These are phyloP conservation scores for Juglanconis juglandina DNA, from an alignment of 2,329 filamentous ascomycete genomes.

Conservation along the genomic window DNA sequence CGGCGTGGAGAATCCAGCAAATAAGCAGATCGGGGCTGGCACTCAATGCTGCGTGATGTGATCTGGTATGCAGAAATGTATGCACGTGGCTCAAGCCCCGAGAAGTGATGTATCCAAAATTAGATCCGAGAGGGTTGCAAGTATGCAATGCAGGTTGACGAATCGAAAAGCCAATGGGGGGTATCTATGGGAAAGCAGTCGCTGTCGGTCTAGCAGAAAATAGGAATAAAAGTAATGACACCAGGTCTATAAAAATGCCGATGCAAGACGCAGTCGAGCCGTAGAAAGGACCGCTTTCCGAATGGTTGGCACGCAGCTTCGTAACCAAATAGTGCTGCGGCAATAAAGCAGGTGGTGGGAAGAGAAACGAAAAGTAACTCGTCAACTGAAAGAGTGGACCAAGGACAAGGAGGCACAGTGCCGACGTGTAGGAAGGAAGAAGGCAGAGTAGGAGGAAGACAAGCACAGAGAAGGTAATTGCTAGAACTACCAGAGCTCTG, in stretches of 20 bases:
- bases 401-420: constrained; percentile 17
- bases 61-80: constrained; percentile 23
- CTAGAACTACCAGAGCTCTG: constrained; percentile 50
- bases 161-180: constrained; percentile 7
- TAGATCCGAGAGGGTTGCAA: not conserved
- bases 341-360: not conserved
- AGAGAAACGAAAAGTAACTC: not conserved
- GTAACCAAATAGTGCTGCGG: not conserved
- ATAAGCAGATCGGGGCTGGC: not conserved
- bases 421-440: constrained; percentile 14
- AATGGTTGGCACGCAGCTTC: constrained; percentile 4
- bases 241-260: constrained; percentile 17
- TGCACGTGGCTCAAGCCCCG: constrained; percentile 21
- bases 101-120: constrained; percentile 2
- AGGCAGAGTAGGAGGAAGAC: constrained; percentile 12
- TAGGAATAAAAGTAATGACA: constrained; percentile 11
- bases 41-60: constrained; percentile 21
- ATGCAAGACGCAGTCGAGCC: constrained; percentile 3
- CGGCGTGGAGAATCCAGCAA: constrained; percentile 1
- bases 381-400: constrained; percentile 13
- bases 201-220: constrained; percentile 6
- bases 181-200: constrained; percentile 11
- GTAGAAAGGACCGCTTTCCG: not conserved
- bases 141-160: not conserved
- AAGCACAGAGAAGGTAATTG: constrained; percentile 25